Conservation (phyloP, 2,329 filamentous ascomycete genomes). For the Colletotrichum viniferum region DNA sequence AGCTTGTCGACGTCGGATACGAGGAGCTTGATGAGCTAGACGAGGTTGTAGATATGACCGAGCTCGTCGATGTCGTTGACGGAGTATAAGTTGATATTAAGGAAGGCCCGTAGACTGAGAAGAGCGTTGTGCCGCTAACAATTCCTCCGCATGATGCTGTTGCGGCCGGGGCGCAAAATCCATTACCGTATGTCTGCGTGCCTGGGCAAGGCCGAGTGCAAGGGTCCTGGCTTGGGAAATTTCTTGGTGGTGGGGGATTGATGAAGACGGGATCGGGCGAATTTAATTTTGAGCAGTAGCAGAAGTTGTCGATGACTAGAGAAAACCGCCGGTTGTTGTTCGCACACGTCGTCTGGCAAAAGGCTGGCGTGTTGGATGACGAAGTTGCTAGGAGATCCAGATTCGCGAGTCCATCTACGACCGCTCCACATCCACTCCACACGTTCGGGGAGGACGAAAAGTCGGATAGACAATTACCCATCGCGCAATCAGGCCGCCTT, state of each 20-base stretch:
- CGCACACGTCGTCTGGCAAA: background rate
- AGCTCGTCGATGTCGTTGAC: background rate
- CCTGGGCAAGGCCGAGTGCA: background rate
- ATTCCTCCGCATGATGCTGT: background rate
- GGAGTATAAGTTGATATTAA: background rate
- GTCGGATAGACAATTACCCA: background rate
- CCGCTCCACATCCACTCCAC: background rate
- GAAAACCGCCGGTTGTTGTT: background rate
- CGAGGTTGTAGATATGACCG: background rate
- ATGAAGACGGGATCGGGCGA: background rate
- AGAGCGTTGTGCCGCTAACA: background rate
- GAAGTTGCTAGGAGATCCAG: background rate
- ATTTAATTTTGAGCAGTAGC: background rate
- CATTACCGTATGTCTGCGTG: background rate
- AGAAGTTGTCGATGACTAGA: background rate
- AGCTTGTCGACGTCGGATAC: background rate
- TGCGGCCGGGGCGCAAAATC: fast-evolving
- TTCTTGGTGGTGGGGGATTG: background rate
- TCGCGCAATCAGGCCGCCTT: fast-evolving
- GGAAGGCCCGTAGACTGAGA: background rate
- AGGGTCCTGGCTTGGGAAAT: fast-evolving
- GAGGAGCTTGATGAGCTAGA: background rate
- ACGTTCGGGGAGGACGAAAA: background rate
- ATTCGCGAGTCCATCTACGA: background rate
- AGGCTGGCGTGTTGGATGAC: background rate